phyloP scores from a whole-genome alignment of 305 asterid species.

The Fraxinus paxiana region DNA sequence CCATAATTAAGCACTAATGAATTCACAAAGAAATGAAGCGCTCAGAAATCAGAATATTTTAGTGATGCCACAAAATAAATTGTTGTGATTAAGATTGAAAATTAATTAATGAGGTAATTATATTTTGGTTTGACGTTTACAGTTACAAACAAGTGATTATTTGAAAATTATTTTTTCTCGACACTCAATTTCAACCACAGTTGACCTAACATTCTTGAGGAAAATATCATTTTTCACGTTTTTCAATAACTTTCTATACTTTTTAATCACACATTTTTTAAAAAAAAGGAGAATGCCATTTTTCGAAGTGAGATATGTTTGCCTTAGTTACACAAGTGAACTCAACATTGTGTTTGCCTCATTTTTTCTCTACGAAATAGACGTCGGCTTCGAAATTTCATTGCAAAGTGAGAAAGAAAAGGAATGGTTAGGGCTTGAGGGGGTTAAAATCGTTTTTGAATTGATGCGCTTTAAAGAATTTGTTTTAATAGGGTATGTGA shows the following conservation, averaged over 20 bases:
- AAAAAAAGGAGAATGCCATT: no score
- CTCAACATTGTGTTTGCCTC: no score
- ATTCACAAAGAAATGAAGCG: conserved; percentile 12
- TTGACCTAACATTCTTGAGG: no score
- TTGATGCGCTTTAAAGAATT: neutral
- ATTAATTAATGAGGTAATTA: neutral
- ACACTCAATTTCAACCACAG: no score
- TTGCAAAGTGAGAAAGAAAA: neutral
- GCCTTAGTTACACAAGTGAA: no score
- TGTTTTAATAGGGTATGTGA: no score
- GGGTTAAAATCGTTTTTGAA: neutral
- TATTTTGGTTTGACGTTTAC: neutral
- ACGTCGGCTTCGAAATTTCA: neutral
- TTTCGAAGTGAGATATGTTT: no score
- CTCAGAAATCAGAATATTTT: neutral
- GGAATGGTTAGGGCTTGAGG: neutral
- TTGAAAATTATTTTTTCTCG: no score
- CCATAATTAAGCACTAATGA: conserved; percentile 6
- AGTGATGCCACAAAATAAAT: neutral
- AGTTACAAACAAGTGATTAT: neutral
- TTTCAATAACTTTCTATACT: no score
- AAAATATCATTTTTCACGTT: no score
- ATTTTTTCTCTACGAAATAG: neutral
- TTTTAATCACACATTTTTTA: no score
- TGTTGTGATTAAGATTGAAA: neutral